Base-by-base conservation (phyloP, 2,329 filamentous ascomycete species). In the Exophiala bonariae region DNA sequence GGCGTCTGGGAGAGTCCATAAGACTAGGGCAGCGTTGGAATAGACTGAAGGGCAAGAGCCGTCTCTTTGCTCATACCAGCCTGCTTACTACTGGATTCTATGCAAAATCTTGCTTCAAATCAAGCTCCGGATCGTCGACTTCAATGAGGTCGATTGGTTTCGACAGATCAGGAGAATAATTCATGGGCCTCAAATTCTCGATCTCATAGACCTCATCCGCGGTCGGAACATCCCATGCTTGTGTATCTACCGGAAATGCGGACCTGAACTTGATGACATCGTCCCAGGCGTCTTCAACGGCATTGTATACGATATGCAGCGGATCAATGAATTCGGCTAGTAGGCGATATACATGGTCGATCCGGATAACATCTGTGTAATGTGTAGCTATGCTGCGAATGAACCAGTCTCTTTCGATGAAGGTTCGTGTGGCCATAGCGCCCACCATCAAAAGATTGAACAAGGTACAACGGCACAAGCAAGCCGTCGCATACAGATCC, bases 371-470 rank as follows among this genome's bases (percentile, higher is more conserved):
- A n/a, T 49, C 32, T 6, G 41, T 38, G 41, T 50, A 52, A 6
- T 44, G 35, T 18, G 19, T 28, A 14, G 40, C 23, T 1, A 53
- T 41, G 14, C 37, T 33, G 5, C 35, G 23, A 14, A 53, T 33
- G 30, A 55, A 55, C 53, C 53, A 55, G 17, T 28, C n/a, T 19
- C 53, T 22, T 28, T 47, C 47, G 7, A 30, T 18, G 6, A 39
- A 26, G 16, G 43, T 36, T 3, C 44, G 43, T 5, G 39, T 20
- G 1, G 53, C 46, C 3, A 38, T 30, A 6, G 47, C 31, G 13
- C 53, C 53, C 6, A 31, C 36, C 17, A 55, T 38, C 3, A 55
- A 30, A 8, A 55, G n/a, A 35, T 50, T 50, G 43, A 55, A 55
- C 22, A 55, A 8, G 6, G 47, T 49, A 23, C 17, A 39, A 14